Percentiles rank a stretch among this genome's conserved stretches.
These are phyloP conservation scores for Opeltia flavorubescens DNA, from an alignment of 495 filamentous ascomycete genomes.

Conservation along the genomic window DNA sequence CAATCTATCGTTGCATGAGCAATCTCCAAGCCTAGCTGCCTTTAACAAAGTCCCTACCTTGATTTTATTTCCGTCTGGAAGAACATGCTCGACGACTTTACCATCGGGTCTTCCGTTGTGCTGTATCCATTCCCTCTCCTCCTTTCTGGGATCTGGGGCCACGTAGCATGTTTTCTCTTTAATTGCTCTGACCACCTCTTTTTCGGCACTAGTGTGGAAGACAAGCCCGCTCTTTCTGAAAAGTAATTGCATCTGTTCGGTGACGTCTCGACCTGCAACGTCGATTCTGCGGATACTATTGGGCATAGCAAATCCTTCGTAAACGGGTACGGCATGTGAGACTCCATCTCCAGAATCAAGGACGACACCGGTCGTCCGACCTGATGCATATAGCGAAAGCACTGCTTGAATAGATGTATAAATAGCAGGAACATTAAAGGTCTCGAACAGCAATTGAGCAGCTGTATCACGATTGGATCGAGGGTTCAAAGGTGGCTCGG, in stretches of 20 bases:
- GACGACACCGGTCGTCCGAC: conserved; percentile 91
- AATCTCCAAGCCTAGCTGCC: neutral
- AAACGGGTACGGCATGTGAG: conserved; percentile 93
- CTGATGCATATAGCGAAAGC: conserved; percentile 89
- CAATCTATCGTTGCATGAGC: conserved; percentile 41
- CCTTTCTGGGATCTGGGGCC: conserved; percentile 75
- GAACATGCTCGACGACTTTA: conserved; percentile 69
- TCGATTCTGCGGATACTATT: conserved; percentile 91
- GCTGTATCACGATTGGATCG: conserved; percentile 91
- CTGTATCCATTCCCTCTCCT: conserved; percentile 88
- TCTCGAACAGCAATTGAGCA: conserved; percentile 96
- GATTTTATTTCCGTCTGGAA: conserved; percentile 86
- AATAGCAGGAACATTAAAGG: conserved; percentile 92
- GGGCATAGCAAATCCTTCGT: conserved; percentile 93
- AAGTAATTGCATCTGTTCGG: conserved; percentile 83
- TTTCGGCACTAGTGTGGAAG: conserved; percentile 95
- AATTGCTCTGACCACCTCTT: conserved; percentile 91
- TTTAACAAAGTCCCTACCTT: conserved; percentile 41
- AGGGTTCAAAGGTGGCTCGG: conserved; percentile 93
- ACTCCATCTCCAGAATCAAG: conserved; percentile 93
- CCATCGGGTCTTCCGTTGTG: conserved; percentile 44
- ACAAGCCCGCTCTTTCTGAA: conserved; percentile 86
- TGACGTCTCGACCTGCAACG: conserved; percentile 95
- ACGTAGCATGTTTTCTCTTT: conserved; percentile 94
- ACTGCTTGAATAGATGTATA: conserved; percentile 97